Evolutionary conservation across 345 rosid species (phyloP).

Genomic region (Erysimum cheiranthoides): DNA sequence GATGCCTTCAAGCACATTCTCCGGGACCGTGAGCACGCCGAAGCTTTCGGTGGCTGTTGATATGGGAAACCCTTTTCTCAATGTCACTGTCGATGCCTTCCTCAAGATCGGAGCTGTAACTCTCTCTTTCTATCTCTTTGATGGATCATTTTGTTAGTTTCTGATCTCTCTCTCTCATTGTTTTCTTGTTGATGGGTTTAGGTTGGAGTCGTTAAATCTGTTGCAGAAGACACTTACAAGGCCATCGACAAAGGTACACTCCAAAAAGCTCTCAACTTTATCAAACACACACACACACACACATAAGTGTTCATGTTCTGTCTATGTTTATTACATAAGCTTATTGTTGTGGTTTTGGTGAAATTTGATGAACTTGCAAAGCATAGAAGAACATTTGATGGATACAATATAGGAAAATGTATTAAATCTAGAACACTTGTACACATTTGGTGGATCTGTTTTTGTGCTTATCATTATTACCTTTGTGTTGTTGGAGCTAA

Average conservation of each 20-base stretch:
- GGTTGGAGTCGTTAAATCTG: conserved; percentile 73
- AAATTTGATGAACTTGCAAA: background rate
- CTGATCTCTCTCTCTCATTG: background rate
- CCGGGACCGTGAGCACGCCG: conserved; percentile 64
- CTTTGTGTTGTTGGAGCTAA: conserved; percentile 13
- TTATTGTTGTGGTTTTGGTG: background rate
- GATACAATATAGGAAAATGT: background rate
- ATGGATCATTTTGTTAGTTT: background rate
- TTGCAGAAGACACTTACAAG: conserved; percentile 68
- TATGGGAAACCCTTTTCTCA: conserved; percentile 75
- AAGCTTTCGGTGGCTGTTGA: conserved; percentile 71
- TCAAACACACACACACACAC: background rate
- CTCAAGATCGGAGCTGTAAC: conserved; percentile 84
- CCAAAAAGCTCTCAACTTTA: conserved; percentile 4
- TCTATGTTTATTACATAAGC: background rate
- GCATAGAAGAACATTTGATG: too few species aligned
- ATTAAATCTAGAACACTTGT: background rate
- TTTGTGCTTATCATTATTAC: background rate
- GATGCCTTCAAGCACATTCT: conserved; percentile 71
- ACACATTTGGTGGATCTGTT: conserved; percentile 12
- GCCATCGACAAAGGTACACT: conserved; percentile 61
- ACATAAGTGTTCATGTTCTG: background rate
- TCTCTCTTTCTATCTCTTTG: background rate
- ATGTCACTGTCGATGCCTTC: conserved; percentile 76
- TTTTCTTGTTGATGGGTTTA: conserved; percentile 39